Evolutionary conservation across 257 asterid species (phyloP), one percentile per base, ranked within the genome.

Genomic region (Anisodus acutangulus): DNA sequence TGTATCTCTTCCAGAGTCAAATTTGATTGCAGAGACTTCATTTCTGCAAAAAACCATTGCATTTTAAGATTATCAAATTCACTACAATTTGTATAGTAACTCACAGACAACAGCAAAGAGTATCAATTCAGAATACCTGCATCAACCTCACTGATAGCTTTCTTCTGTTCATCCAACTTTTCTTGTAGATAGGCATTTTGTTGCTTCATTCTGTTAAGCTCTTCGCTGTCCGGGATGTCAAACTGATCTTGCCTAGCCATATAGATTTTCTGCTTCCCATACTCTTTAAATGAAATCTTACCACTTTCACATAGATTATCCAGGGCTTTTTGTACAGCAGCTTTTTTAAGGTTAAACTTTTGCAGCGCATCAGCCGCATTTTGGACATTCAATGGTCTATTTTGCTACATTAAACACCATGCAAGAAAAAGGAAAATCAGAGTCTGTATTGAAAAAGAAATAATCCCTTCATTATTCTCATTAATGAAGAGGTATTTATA

Each of bases 161-260:
- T 93, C 90, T 85, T 95, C 84, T 86, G 92, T 71, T 89, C 91
- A 83, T 49, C 71, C 22, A 94, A 89, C 85, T 85, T 88, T 26
- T 92, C 95, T 87, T 94, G 98, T 83, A 94, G 89, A 85, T 90
- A 93, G 45, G 92, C 84, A 83, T 93, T 96, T 68, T 90, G 91
- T 86, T 92, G 93, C 85, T 96, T 95, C 98, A 96, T 96, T 82
- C 85, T 91, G 85, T 85, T 91, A 83, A 96, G 98, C 91, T 96
- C 98, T 71, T 97, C 97, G 51, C 7, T 88, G 83, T 97, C 93
- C 13, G 97, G 98, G 90, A 97, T 97, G 60, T 93, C 90, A 74
- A 95, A 97, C 91, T 97, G 99, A 88, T 97, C 99, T 89, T 97
- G 98, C 88, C 92, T 88, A 66, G 98, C 99, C 84, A 97, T 80